Percentiles rank a stretch among this genome's conserved stretches.
Evolutionary conservation across 176 grass and related monocot genomes (phyloP).

Genomic region (Luzula sylvatica): DNA sequence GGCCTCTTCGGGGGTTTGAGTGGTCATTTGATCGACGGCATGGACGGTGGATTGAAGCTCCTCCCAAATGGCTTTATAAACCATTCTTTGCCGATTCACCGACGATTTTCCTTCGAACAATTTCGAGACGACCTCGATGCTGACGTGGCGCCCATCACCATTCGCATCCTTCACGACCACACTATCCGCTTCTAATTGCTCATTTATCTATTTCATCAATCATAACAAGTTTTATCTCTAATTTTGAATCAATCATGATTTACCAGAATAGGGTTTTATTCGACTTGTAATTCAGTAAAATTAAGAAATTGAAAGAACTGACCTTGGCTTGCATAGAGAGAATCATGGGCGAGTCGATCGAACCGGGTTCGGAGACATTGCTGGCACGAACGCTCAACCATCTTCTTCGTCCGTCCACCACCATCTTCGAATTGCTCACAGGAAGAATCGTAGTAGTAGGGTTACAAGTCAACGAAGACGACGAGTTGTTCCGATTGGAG

Average conservation of each 20-base stretch:
- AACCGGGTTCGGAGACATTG: constrained; percentile 11
- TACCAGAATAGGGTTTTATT: background rate
- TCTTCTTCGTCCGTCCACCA: background rate
- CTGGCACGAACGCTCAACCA: background rate
- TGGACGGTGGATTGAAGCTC: constrained; percentile 85
- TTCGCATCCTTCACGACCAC: constrained; percentile 12
- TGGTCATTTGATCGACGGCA: constrained; percentile 92
- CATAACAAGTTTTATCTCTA: background rate
- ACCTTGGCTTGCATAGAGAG: constrained; percentile 21
- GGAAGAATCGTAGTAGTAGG: background rate
- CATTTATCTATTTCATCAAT: constrained; percentile 8
- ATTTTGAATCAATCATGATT: background rate
- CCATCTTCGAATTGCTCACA: background rate
- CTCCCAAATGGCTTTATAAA: constrained; percentile 95
- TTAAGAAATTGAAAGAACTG: background rate
- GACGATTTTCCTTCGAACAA: constrained; percentile 71
- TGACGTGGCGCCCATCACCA: constrained; percentile 28
- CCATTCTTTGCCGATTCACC: constrained; percentile 93
- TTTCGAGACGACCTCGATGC: constrained; percentile 80
- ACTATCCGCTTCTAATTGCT: constrained; percentile 11
- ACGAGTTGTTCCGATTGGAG: background rate
- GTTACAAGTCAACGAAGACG: background rate
- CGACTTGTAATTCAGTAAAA: background rate
- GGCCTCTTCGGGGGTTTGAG: constrained; percentile 66
- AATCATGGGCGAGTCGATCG: constrained; percentile 11